Evolutionary conservation across 192 early-diverging fungal species (phyloP), one percentile per base, ranked within the genome.

Genomic region (Thoreauomyces humboldtii): DNA sequence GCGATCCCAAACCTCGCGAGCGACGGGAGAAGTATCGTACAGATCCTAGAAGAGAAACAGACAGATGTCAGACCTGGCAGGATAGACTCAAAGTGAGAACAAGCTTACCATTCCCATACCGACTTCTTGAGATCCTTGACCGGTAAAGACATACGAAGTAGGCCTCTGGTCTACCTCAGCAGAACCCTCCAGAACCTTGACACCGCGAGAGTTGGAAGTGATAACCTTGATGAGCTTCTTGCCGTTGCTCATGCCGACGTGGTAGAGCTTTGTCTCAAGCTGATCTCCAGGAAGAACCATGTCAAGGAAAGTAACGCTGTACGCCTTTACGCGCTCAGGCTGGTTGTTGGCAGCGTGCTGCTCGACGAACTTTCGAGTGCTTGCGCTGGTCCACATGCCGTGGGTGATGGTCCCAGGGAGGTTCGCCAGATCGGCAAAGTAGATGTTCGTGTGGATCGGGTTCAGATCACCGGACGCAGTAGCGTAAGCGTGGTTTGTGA

Each of bases 361-460:
- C 73, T 97, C 94, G 46, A 97, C 92, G 78, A 93, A 94, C 85
- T 92, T 92, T 69, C 94, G 88, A 47, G 93, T 92, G 17, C 92
- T 87, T 5, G 94, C 94, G 63, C 84, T 87, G 47, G 93, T 97
- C 93, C 93, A 97, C 94, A 97, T 97, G 52, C 94, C 94, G 77
- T 97, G 94, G 31, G 93, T 93, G 63, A 97, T 97, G 31, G 93
- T 93, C 32, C 68, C 92, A 27, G 94, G 92, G 44, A 97, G 86
- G 50, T 86, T 80, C 28, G 93, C 92, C 25, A 92, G 75, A 65
- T 91, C 89, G 69, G 93, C 89, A 85, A 97, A 94, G 86, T 91
- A 94, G 50, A 88, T 85, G 84, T 93, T 93, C 63, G 91, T 90
- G 81, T 97, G 94, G 74, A 97, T 97, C 44, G 94, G 94, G 73